These are phyloP conservation scores for Jatropha curcas DNA, from an alignment of 345 rosid genomes.

Conservation along the genomic window DNA sequence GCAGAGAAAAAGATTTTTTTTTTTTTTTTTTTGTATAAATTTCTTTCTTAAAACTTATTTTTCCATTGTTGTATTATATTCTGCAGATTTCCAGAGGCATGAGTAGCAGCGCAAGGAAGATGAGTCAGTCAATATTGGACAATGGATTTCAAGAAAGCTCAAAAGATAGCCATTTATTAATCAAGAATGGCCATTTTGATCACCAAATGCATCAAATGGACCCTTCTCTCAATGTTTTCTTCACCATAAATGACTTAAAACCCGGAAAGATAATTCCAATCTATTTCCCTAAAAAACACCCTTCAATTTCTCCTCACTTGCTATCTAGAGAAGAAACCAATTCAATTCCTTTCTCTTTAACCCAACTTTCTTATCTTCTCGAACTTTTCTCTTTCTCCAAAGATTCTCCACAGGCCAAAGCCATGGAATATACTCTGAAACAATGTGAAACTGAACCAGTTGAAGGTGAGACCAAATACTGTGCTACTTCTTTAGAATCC, in stretches of 20 bases:
- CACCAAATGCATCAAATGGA: conserved; percentile 21
- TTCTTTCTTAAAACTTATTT: neutral
- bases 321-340: conserved; percentile 59
- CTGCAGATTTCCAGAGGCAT: conserved; percentile 17
- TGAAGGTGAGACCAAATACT: conserved; percentile 53
- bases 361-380: conserved; percentile 51
- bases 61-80: neutral
- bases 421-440: conserved; percentile 53
- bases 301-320: conserved; percentile 44
- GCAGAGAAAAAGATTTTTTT: too few relatives aligned
- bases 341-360: conserved; percentile 58
- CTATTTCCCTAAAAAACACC: conserved; percentile 41
- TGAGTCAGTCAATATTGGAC: neutral
- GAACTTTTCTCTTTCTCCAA: conserved; percentile 52
- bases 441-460: conserved; percentile 48
- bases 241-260: conserved; percentile 47
- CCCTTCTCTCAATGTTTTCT: conserved; percentile 49
- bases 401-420: conserved; percentile 65
- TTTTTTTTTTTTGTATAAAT: neutral
- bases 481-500: conserved; percentile 69
- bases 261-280: conserved; percentile 41
- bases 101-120: conserved; percentile 11
- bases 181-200: neutral
- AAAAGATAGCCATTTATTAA: neutral
- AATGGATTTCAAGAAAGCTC: neutral